phyloP scores from a whole-genome alignment of 495 filamentous ascomycete genomes.

The Trichocladium uniseriatum region DNA sequence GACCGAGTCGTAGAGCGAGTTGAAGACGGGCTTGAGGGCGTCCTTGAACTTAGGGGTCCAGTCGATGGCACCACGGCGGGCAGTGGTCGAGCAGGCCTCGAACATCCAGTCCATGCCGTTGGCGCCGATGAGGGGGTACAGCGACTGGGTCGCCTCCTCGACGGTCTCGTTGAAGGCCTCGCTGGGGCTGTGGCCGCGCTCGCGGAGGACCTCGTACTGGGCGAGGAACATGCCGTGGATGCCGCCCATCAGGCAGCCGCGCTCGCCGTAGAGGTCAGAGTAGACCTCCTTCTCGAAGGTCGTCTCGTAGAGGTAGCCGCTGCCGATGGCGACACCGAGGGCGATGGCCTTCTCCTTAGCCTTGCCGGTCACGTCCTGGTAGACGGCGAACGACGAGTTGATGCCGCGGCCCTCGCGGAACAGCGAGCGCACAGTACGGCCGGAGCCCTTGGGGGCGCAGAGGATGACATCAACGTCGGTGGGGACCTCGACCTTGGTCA shows the following conservation, averaged over 20 bases:
- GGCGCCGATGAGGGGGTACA: constrained; percentile 92
- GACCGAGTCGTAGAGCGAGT: constrained; percentile 88
- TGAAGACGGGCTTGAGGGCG: constrained; percentile 95
- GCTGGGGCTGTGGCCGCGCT: constrained; percentile 90
- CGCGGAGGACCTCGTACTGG: constrained; percentile 99
- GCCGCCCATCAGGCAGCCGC: constrained; percentile 98
- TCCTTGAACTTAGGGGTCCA: constrained; percentile 94
- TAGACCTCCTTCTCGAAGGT: constrained; percentile 99
- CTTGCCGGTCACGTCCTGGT: constrained; percentile 95
- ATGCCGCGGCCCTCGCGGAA: constrained; percentile 98
- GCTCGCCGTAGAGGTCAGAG: constrained; percentile 98
- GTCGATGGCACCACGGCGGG: constrained; percentile 96
- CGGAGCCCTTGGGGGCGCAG: constrained; percentile 96
- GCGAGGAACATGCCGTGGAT: constrained; percentile 99
- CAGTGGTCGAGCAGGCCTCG: constrained; percentile 97
- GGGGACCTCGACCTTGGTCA: constrained; percentile 97
- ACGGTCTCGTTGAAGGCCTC: constrained; percentile 99
- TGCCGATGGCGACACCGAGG: constrained; percentile 90
- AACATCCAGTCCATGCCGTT: constrained; percentile 99
- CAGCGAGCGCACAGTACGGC: constrained; percentile 93
- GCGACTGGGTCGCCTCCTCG: constrained; percentile 94
- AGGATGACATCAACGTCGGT: constrained; percentile 96
- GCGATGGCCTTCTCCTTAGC: constrained; percentile 97
- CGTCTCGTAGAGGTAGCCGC: constrained; percentile 98
- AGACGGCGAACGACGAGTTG: constrained; percentile 98